Conservation (phyloP, 371 early-diverging fungal genomes). For the Rhizopus sp. region DNA sequence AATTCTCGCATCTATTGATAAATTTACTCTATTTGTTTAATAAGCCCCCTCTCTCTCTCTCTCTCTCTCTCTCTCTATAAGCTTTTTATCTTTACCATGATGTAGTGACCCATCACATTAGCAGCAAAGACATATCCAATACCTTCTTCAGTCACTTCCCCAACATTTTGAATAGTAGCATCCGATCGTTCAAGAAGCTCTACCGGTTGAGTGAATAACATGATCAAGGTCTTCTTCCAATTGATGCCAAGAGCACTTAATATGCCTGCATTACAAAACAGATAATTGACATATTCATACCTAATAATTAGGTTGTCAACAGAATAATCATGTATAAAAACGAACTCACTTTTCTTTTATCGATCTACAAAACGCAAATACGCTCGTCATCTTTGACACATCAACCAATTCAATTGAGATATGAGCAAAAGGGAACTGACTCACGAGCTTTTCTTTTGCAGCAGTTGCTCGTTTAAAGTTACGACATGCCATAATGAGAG, state of each 20-base stretch:
- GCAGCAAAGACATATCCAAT: constrained; percentile 79
- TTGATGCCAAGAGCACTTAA: constrained; percentile 61
- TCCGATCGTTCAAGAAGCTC: constrained; percentile 68
- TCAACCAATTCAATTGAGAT: constrained; percentile 58
- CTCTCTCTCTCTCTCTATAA: no score
- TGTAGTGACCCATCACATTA: constrained; percentile 89
- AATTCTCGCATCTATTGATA: constrained; percentile 59
- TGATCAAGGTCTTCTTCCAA: constrained; percentile 42
- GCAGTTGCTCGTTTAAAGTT: constrained; percentile 57
- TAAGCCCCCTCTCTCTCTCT: no score
- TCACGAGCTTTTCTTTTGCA: constrained; percentile 58
- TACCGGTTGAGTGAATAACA: constrained; percentile 59
- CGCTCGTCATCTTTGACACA: constrained; percentile 53
- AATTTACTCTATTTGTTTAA: not conserved
- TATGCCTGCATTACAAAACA: constrained; percentile 87
- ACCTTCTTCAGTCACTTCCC: constrained; percentile 64
- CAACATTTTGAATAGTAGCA: constrained; percentile 63
- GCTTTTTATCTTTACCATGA: constrained; percentile 55
- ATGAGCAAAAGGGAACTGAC: constrained; percentile 38
- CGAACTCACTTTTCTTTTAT: constrained; percentile 28
- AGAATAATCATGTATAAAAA: not conserved
- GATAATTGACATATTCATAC: constrained; percentile 58
- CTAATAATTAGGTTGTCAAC: constrained; percentile 11
- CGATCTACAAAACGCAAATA: constrained; percentile 31
- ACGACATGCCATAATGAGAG: constrained; percentile 78